Percentiles rank a stretch among this genome's conserved stretches.
Evolutionary conservation across 1,139 yeast genomes (phyloP).

Genomic region (Saccharomyces uvarum): DNA sequence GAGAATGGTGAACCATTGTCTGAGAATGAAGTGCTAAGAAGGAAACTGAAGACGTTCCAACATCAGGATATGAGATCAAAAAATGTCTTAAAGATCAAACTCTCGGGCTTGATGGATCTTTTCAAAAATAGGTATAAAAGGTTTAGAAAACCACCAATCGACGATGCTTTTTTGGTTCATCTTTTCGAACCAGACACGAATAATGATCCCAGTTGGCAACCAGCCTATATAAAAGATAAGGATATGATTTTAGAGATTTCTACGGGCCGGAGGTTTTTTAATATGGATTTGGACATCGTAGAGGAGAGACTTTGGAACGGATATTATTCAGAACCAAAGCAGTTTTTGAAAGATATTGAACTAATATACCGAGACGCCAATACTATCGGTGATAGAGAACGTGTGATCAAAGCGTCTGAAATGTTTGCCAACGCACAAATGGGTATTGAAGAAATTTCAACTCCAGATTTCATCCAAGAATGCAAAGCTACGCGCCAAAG

Average conservation of each 20-base stretch:
- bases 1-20: conserved; percentile 22
- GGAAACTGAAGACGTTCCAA: conserved; percentile 45
- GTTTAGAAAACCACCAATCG: conserved; percentile 84
- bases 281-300: conserved; percentile 88
- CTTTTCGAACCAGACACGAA: conserved; percentile 54
- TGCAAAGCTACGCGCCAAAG: conserved; percentile 70
- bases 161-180: conserved; percentile 64
- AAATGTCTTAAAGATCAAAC: conserved; percentile 73
- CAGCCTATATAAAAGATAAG: conserved; percentile 53
- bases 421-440: conserved; percentile 96
- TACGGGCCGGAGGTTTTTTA: conserved; percentile 65
- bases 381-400: conserved; percentile 72
- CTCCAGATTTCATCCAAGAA: conserved; percentile 63
- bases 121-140: conserved; percentile 81
- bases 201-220: conserved; percentile 31
- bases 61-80: conserved; percentile 73
- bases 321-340: conserved; percentile 85
- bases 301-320: conserved; percentile 98
- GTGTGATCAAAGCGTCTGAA: conserved; percentile 83
- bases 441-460: conserved; percentile 81
- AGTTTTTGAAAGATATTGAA: conserved; percentile 75
- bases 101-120: conserved; percentile 83
- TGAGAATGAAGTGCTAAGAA: conserved; percentile 22
- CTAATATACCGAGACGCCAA: conserved; percentile 75
- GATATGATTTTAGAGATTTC: conserved; percentile 73